A percentile compares a stretch with the other conserved stretches of the same genome.
Evolutionary conservation across 176 grass and related monocot genomes (phyloP).

Genomic region (Guadua angustifolia): DNA sequence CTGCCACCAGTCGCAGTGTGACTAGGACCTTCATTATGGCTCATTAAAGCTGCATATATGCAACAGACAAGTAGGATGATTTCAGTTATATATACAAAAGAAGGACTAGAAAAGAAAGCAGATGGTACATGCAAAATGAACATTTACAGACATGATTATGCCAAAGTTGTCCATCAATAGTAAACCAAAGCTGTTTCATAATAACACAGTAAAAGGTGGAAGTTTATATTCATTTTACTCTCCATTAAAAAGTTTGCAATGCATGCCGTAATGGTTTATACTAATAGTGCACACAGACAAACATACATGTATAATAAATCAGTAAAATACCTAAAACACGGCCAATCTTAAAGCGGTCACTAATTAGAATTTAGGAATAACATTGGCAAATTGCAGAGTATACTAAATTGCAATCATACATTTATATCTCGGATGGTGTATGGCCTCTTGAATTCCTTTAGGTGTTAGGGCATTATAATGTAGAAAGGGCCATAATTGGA

Average conservation of each 20-base stretch:
- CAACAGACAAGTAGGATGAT: constrained; percentile 1
- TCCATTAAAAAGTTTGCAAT: constrained; percentile 13
- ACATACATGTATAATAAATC: background rate
- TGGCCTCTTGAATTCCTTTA: constrained; percentile 17
- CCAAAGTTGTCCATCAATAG: background rate
- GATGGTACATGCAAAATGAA: constrained; percentile 4
- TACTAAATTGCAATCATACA: background rate
- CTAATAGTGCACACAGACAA: background rate
- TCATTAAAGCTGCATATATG: constrained; percentile 43
- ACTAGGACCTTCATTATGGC: constrained; percentile 14
- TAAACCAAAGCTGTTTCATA: too few species aligned
- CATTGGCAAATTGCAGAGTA: background rate
- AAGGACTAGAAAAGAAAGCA: constrained; percentile 15
- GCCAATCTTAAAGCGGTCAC: background rate
- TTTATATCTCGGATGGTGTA: background rate
- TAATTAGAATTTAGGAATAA: constrained; percentile 21
- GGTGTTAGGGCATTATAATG: background rate
- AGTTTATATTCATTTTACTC: too few species aligned
- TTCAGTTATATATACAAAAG: constrained; percentile 30
- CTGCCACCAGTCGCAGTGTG: background rate
- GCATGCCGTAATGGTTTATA: background rate
- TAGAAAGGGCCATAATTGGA: background rate
- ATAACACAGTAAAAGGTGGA: too few species aligned
- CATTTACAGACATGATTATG: background rate
- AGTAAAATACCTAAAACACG: constrained; percentile 16